Evolutionary conservation across 257 asterid genomes (phyloP).

Genomic region (Gardenia jasminoides): DNA sequence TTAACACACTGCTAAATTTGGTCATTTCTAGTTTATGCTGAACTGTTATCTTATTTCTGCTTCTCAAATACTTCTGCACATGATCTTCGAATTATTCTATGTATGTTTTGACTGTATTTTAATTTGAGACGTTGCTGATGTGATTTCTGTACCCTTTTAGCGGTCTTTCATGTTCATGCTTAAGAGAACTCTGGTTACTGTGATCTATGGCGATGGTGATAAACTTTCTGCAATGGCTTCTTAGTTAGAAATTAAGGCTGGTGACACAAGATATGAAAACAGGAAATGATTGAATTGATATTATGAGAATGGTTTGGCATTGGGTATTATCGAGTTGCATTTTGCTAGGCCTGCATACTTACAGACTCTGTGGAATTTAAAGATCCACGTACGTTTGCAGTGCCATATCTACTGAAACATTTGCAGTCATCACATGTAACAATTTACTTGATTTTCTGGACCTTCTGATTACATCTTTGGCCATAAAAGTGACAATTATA

Average conservation of each 20-base stretch:
- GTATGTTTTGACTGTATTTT: not conserved
- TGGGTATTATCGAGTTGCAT: not conserved
- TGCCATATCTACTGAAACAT: not conserved
- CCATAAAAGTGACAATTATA: not conserved
- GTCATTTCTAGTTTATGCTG: not conserved
- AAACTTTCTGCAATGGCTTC: not conserved
- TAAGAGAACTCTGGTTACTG: not conserved
- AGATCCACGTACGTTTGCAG: not conserved
- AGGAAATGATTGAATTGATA: not conserved
- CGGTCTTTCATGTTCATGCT: not conserved
- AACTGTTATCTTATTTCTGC: not conserved
- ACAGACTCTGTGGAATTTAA: not conserved
- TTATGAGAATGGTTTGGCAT: not conserved
- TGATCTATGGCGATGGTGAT: not conserved
- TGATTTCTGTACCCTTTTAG: not conserved
- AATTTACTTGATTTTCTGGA: not conserved
- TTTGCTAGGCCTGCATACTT: not conserved
- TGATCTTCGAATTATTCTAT: not conserved
- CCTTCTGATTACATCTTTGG: not conserved
- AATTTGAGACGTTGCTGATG: not conserved
- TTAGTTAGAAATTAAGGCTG: not conserved
- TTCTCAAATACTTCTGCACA: not conserved
- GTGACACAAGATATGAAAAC: not conserved
- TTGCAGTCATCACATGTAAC: not conserved
- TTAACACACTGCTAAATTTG: no score